Conservation (phyloP, 352 stramenopile genomes). For the Stramenopiles sp. region DNA sequence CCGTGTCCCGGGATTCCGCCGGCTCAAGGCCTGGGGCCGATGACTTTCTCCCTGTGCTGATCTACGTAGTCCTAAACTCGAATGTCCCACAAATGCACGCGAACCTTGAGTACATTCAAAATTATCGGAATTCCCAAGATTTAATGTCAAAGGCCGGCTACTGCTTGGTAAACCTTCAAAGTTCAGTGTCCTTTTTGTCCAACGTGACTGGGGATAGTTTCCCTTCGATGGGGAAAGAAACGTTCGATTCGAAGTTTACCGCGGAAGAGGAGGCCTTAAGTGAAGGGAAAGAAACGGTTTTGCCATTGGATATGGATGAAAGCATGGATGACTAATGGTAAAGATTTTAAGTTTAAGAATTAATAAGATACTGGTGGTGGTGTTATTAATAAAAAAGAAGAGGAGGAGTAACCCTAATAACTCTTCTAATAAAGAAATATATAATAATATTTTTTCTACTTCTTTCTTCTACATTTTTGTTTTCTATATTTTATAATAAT, state of each 20-base stretch:
- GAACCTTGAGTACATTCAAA: slow-evolving; percentile 57
- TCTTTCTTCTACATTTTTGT: too few species aligned
- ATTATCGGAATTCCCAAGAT: slow-evolving; percentile 32
- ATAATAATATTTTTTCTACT: too few species aligned
- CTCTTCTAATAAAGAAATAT: too few species aligned
- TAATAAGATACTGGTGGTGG: too few species aligned
- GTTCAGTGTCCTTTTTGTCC: slow-evolving; percentile 41
- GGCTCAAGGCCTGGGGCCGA: slow-evolving; percentile 53
- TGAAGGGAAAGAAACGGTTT: background rate
- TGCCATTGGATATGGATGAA: background rate
- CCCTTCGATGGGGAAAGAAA: too few species aligned
- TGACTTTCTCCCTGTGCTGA: slow-evolving; percentile 69
- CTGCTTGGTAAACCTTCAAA: slow-evolving; percentile 69
- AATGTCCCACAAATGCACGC: slow-evolving; percentile 57
- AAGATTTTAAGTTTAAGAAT: too few species aligned
- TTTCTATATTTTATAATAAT: too few species aligned
- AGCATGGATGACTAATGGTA: too few species aligned
- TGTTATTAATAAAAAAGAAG: too few species aligned
- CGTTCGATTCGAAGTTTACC: too few species aligned
- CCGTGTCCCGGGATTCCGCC: slow-evolving; percentile 21
- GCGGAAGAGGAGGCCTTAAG: too few species aligned
- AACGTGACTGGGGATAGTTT: slow-evolving; percentile 7
- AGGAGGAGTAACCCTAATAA: too few species aligned
- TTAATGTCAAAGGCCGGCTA: slow-evolving; percentile 67
- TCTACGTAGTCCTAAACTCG: slow-evolving; percentile 56